Evolutionary conservation across 352 stramenopile species (phyloP).

Genomic region (Phytophthora boehmeriae): DNA sequence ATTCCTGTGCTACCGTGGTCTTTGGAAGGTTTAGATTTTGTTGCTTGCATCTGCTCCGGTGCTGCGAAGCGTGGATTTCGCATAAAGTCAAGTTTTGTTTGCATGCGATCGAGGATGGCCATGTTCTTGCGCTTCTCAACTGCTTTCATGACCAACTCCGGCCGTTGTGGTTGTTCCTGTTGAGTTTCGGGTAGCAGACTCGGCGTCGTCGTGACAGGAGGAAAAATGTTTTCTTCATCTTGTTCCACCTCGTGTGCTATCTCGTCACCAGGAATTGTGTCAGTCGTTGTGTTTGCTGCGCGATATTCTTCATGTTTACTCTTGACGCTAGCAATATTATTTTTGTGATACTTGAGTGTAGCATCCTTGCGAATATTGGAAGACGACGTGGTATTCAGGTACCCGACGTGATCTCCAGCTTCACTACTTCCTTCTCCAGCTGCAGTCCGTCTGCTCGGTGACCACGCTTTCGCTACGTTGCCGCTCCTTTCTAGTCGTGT

Average conservation of each 20-base stretch:
- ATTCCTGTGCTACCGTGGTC: not conserved
- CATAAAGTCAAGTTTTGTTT: constrained; percentile 77
- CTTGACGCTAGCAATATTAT: constrained; percentile 54
- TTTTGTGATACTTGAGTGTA: constrained; percentile 51
- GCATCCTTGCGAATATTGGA: constrained; percentile 49
- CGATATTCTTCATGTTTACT: constrained; percentile 19
- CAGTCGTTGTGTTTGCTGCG: not conserved
- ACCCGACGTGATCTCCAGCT: constrained; percentile 42
- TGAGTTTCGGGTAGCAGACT: constrained; percentile 1
- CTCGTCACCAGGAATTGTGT: not conserved
- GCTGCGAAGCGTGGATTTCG: constrained; percentile 64
- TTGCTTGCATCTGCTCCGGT: constrained; percentile 5
- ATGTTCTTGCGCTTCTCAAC: constrained; percentile 66
- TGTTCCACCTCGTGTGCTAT: not conserved
- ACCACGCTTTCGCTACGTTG: constrained; percentile 33
- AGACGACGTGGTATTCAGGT: constrained; percentile 60
- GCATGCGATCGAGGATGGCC: constrained; percentile 75
- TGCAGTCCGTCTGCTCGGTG: constrained; percentile 13
- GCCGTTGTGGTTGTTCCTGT: constrained; percentile 5
- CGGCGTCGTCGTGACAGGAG: constrained; percentile 1
- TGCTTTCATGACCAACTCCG: constrained; percentile 41
- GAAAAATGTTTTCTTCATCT: not conserved
- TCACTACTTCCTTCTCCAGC: constrained; percentile 14
- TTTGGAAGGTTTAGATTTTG: not conserved
- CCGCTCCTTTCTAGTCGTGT: constrained; percentile 50